Percentiles rank a stretch among this genome's conserved stretches.
Evolutionary conservation across 1,139 yeast genomes (phyloP).

Genomic region (Saccharomycopsis hybrid): DNA sequence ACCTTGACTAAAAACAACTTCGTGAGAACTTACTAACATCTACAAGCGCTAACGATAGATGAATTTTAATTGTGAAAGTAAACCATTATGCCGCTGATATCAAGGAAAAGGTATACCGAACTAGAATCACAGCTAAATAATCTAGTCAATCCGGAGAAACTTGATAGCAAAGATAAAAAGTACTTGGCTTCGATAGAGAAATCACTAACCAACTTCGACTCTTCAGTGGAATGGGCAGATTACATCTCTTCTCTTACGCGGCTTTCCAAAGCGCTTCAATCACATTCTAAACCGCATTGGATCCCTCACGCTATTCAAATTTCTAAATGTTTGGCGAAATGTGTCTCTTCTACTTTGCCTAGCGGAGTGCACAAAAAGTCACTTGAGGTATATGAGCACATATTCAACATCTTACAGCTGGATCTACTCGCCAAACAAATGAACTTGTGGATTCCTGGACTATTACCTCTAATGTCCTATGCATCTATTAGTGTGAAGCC

Average conservation of each 20-base stretch:
- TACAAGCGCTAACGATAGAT: too few relatives aligned
- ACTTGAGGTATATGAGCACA: slow-evolving; percentile 63
- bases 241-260: slow-evolving; percentile 83
- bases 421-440: slow-evolving; percentile 46
- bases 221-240: slow-evolving; percentile 98
- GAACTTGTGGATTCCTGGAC: slow-evolving; percentile 81
- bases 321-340: slow-evolving; percentile 46
- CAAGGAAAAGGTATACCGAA: slow-evolving; percentile 7
- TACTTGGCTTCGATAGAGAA: slow-evolving; percentile 62
- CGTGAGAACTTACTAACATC: too few relatives aligned
- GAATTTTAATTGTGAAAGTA: too few relatives aligned
- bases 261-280: slow-evolving; percentile 61
- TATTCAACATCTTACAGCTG: slow-evolving; percentile 56
- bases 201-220: slow-evolving; percentile 71
- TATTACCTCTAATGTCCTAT: slow-evolving; percentile 76
- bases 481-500: slow-evolving; percentile 89
- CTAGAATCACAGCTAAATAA: slow-evolving; percentile 10
- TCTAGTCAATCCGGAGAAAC: slow-evolving; percentile 9
- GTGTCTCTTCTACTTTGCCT: slow-evolving; percentile 75
- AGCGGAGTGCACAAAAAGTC: slow-evolving; percentile 94
- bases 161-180: slow-evolving; percentile 58
- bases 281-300: slow-evolving; percentile 37
- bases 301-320: slow-evolving; percentile 50
- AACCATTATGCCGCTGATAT: neutral
- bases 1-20: too few relatives aligned